These are phyloP conservation scores for Fusarium circinatum DNA, from an alignment of 2,329 filamentous ascomycete genomes.

Conservation along the genomic window DNA sequence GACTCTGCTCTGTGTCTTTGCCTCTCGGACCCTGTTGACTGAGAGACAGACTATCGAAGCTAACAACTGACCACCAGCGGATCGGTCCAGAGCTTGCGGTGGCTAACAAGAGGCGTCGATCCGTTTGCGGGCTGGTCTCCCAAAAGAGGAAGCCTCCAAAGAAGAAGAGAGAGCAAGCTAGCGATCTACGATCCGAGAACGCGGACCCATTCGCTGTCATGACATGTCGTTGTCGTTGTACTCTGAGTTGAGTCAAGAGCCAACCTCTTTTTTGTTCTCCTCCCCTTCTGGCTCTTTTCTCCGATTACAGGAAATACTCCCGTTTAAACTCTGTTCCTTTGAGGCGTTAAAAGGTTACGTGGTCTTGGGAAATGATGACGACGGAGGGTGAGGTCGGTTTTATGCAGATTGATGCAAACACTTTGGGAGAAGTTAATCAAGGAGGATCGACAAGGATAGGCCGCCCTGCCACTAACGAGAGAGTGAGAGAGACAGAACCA, in stretches of 20 bases:
- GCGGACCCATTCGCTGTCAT: not conserved
- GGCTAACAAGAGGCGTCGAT: slow-evolving; percentile 27
- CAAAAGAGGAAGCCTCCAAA: slow-evolving; percentile 13
- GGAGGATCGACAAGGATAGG: slow-evolving; percentile 16
- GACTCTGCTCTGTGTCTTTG: not conserved
- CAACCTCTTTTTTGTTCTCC: slow-evolving; percentile 1
- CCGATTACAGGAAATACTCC: not conserved
- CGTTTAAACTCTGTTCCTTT: slow-evolving; percentile 1
- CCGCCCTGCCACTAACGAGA: not conserved
- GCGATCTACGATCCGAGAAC: slow-evolving; percentile 19
- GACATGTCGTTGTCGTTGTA: not conserved
- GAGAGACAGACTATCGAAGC: slow-evolving; percentile 39
- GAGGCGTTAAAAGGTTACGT: not conserved
- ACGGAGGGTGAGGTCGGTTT: not conserved
- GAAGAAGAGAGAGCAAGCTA: not conserved
- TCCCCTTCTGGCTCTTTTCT: not conserved
- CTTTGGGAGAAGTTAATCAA: slow-evolving; percentile 2
- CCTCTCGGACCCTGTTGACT: slow-evolving; percentile 26
- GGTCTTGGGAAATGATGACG: not conserved
- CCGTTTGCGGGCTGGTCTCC: slow-evolving; percentile 8
- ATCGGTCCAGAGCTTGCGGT: slow-evolving; percentile 35
- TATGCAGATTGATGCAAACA: slow-evolving; percentile 10
- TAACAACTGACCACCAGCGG: slow-evolving; percentile 13
- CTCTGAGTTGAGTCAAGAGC: not conserved
- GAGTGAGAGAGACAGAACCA: not conserved